These are phyloP conservation scores for Haplosporangium gracile DNA, from an alignment of 192 early-diverging fungal species.

Conservation along the genomic window DNA sequence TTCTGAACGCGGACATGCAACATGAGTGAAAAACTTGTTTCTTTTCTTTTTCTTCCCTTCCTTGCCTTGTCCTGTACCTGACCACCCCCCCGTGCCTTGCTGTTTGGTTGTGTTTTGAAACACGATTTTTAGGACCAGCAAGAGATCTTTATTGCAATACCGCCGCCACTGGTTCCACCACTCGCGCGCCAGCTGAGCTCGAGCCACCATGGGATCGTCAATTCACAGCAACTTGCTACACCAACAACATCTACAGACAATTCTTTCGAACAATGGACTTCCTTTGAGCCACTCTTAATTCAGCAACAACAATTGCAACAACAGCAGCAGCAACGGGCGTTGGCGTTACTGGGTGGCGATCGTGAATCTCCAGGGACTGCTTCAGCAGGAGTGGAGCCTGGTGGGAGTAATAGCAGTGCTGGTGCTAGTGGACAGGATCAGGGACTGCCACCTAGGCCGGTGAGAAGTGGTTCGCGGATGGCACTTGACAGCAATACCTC, in stretches of 20 bases:
- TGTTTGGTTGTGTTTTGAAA: background rate
- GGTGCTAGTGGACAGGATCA: background rate
- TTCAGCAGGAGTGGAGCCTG: background rate
- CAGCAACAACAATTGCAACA: background rate
- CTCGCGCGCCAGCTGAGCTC: slow-evolving; percentile 31
- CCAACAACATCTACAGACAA: slow-evolving; percentile 20
- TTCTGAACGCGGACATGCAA: too few relatives aligned
- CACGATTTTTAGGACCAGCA: background rate
- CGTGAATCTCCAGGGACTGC: background rate
- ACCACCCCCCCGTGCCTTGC: background rate
- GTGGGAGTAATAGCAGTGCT: background rate
- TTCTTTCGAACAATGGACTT: slow-evolving; percentile 22
- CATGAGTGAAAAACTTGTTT: too few relatives aligned
- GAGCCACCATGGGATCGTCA: background rate
- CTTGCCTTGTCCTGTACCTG: background rate
- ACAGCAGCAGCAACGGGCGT: background rate
- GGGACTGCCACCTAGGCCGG: background rate
- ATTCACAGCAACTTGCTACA: slow-evolving; percentile 23
- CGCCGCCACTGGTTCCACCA: slow-evolving; percentile 32
- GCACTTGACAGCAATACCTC: background rate
- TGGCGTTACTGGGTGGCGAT: background rate
- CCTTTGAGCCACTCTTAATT: background rate
- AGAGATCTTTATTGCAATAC: slow-evolving; percentile 34
- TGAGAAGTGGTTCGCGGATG: background rate
- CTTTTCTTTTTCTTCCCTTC: background rate